These are phyloP conservation scores for Calonectria honghensis DNA, from an alignment of 2,329 filamentous ascomycete genomes.

Conservation along the genomic window DNA sequence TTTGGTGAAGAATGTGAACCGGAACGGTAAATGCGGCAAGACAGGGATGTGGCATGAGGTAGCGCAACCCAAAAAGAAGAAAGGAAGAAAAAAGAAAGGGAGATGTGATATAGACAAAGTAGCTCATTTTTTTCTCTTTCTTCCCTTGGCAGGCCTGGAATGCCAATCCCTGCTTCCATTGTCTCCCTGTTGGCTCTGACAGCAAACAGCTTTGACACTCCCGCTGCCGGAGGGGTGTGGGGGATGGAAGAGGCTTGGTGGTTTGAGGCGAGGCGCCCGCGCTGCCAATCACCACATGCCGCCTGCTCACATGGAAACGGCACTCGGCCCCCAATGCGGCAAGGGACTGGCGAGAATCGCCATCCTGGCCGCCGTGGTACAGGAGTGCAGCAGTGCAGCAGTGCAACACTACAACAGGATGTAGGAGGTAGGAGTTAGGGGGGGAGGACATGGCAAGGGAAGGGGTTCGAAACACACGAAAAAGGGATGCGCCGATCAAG, in stretches of 20 bases:
- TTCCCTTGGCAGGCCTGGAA: neutral
- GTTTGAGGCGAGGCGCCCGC: constrained; percentile 27
- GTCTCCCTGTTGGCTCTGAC: neutral
- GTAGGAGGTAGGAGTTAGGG: neutral
- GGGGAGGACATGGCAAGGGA: neutral
- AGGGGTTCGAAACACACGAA: constrained; percentile 5
- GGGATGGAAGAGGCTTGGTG: constrained; percentile 27
- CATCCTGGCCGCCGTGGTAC: neutral
- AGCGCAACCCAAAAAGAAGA: neutral
- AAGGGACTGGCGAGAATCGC: neutral
- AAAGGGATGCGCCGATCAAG: neutral
- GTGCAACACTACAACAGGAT: neutral
- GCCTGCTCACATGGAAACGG: constrained; percentile 28
- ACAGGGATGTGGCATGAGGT: neutral
- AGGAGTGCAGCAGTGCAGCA: neutral
- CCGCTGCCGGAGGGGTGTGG: constrained; percentile 7
- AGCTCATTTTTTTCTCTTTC: neutral
- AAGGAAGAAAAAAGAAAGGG: neutral
- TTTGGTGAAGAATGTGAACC: constrained; percentile 7
- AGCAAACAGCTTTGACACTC: constrained; percentile 16
- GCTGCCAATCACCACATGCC: constrained; percentile 23
- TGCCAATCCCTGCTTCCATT: constrained; percentile 2
- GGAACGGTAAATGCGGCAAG: constrained; percentile 13
- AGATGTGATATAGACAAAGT: neutral
- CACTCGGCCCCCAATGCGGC: constrained; percentile 4